Evolutionary conservation across 2,329 filamentous ascomycete genomes (phyloP), one percentile per base, ranked within the genome.

Genomic region (Colletotrichum lupini): DNA sequence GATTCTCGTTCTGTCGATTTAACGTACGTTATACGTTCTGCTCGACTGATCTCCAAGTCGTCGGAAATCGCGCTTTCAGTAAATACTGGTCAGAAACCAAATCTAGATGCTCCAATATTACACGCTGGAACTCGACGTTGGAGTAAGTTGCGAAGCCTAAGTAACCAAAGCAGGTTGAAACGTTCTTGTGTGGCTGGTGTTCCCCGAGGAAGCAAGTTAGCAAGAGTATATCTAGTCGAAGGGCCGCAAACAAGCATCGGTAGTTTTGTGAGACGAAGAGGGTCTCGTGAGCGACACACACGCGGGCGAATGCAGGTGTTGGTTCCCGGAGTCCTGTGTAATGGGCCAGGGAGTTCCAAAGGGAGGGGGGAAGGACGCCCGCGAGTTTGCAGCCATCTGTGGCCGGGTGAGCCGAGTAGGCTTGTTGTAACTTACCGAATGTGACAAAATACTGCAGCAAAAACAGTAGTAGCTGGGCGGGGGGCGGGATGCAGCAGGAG

Each of bases 251-350:
- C 72, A 74, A 67, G 72, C 68, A 24, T 46, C 28, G 37, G 52
- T 28, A 37, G n/a, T 24, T 55, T 53, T 52, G 72, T 74, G 19
- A 68, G 68, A 68, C 68, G 60, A 55, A 24, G 26, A 12, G 30
- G 68, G 68, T 68, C 72, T 74, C 68, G 72, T 74, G 72, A 60
- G 68, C 68, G 57, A 68, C 68, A 72, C 68, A 72, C 63, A 59
- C 37, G 30, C 72, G 72, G 72, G 57, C 59, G 30, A 35, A 22
- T 72, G 72, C 72, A 74, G 72, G 49, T 57, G 63, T 24, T 53
- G 59, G 62, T 49, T 67, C 35, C 67, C 72, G 68, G 53, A 55
- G 28, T 35, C 19, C 30, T 63, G 62, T 74, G 57, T 49, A 22
- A 62, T 73, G 42, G 32, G 61, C 56, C 12, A n/a, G 49, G 52